phyloP scores from a whole-genome alignment of 2,329 filamentous ascomycete species.

The Penicillium sp. region DNA sequence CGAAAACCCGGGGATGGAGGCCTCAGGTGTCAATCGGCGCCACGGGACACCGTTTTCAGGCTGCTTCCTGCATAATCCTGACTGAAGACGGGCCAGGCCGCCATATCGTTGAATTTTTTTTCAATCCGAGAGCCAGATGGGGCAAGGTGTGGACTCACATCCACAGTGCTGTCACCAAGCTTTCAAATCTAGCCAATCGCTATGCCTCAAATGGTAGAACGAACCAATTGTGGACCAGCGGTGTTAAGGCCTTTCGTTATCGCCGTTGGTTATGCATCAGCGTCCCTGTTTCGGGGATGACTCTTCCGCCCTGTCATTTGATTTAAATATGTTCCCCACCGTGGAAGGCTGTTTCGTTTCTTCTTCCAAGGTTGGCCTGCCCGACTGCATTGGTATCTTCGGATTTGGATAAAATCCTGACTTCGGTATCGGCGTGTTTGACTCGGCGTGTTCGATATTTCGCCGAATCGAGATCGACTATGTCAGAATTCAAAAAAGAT shows the following conservation, averaged over 20 bases:
- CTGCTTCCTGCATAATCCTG: background rate
- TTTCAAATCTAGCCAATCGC: slow-evolving; percentile 1
- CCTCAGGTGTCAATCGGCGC: slow-evolving; percentile 1
- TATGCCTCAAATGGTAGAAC: background rate
- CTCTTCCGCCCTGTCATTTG: background rate
- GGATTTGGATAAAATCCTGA: too few species aligned
- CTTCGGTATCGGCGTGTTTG: background rate
- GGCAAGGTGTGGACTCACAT: background rate
- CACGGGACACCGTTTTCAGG: background rate
- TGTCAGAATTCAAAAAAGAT: slow-evolving; percentile 10
- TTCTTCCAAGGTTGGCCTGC: background rate
- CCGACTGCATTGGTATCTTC: too few species aligned
- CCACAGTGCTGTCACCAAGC: background rate
- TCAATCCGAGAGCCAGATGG: background rate
- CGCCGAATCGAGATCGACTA: background rate
- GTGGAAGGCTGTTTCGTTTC: background rate
- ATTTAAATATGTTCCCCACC: slow-evolving; percentile 1
- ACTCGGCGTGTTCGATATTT: background rate
- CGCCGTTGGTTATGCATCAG: background rate
- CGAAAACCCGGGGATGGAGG: slow-evolving; percentile 1
- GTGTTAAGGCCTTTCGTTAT: slow-evolving; percentile 5
- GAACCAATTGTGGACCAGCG: background rate
- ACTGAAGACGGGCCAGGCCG: slow-evolving; percentile 5
- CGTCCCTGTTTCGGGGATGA: background rate
- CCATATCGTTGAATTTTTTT: background rate